These are phyloP conservation scores for Herpotrichia juniperi DNA, from an alignment of 2,329 filamentous ascomycete genomes.

Conservation along the genomic window DNA sequence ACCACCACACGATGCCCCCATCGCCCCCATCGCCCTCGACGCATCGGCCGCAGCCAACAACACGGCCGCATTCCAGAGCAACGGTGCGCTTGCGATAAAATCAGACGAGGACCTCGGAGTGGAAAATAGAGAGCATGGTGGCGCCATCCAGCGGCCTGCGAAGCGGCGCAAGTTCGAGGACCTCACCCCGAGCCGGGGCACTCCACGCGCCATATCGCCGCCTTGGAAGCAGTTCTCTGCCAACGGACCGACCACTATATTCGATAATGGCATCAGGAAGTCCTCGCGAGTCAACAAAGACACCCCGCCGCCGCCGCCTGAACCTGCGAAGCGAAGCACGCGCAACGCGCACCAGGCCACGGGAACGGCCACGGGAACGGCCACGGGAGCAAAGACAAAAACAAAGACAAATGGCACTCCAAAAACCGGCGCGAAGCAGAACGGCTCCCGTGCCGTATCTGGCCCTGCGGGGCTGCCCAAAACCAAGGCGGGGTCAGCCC, in stretches of 20 bases:
- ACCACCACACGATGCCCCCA: slow-evolving; percentile 12
- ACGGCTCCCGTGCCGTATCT: slow-evolving; percentile 28
- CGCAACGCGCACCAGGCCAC: slow-evolving; percentile 31
- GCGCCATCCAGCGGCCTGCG: slow-evolving; percentile 41
- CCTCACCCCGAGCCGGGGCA: slow-evolving; percentile 38
- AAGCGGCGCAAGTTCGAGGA: slow-evolving; percentile 68
- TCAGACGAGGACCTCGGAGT: slow-evolving; percentile 25
- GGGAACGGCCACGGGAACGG: too few species aligned
- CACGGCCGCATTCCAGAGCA: slow-evolving; percentile 14
- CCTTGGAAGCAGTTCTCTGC: slow-evolving; percentile 90
- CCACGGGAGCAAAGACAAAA: too few species aligned
- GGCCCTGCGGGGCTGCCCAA: slow-evolving; percentile 18
- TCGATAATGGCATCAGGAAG: slow-evolving; percentile 66
- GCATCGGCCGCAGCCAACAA: slow-evolving; percentile 22
- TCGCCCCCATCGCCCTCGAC: slow-evolving; percentile 25
- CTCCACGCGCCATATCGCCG: slow-evolving; percentile 69
- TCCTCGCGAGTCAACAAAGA: slow-evolving; percentile 62
- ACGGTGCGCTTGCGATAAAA: slow-evolving; percentile 36
- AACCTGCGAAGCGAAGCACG: slow-evolving; percentile 47
- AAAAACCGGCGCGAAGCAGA: slow-evolving; percentile 24
- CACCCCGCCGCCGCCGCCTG: slow-evolving; percentile 52
- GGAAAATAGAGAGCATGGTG: slow-evolving; percentile 27
- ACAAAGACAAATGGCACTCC: slow-evolving; percentile 36
- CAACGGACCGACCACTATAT: slow-evolving; percentile 86
- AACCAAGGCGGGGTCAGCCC: slow-evolving; percentile 21